These are phyloP conservation scores for Clathrospora elynae DNA, from an alignment of 2,329 filamentous ascomycete species.

Conservation along the genomic window DNA sequence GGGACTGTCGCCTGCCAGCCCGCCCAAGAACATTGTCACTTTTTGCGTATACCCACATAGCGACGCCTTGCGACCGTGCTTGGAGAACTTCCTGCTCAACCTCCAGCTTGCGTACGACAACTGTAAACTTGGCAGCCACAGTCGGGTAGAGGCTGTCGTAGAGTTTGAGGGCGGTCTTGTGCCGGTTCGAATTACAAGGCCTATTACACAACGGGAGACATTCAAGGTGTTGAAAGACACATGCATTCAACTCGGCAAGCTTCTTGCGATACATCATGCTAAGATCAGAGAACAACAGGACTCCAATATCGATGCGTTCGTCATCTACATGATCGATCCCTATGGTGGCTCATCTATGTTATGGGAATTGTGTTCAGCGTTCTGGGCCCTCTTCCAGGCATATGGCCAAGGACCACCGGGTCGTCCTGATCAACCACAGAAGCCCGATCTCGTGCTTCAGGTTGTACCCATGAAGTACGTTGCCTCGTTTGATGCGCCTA, in stretches of 20 bases:
- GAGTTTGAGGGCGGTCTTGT: slow-evolving; percentile 45
- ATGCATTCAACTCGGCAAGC: slow-evolving; percentile 51
- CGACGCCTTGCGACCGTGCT: slow-evolving; percentile 65
- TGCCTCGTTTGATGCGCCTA: slow-evolving; percentile 65
- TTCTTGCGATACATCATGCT: slow-evolving; percentile 41
- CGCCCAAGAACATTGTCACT: slow-evolving; percentile 71
- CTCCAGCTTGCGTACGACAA: slow-evolving; percentile 74
- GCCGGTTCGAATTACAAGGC: slow-evolving; percentile 30
- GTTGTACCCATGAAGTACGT: slow-evolving; percentile 72
- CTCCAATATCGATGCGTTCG: slow-evolving; percentile 63
- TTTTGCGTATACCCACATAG: slow-evolving; percentile 73
- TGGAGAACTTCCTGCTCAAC: slow-evolving; percentile 68
- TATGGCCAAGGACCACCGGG: slow-evolving; percentile 61
- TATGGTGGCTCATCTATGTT: slow-evolving; percentile 63
- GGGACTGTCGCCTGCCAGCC: slow-evolving; percentile 72
- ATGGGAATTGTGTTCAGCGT: slow-evolving; percentile 74
- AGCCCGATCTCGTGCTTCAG: slow-evolving; percentile 73
- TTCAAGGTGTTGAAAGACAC: slow-evolving; percentile 42
- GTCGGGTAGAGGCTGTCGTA: slow-evolving; percentile 48
- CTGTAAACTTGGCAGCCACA: slow-evolving; percentile 71
- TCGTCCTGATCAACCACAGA: slow-evolving; percentile 33
- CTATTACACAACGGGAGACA: slow-evolving; percentile 27
- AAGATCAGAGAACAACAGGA: slow-evolving; percentile 44
- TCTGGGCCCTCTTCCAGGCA: slow-evolving; percentile 71
- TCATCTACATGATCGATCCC: slow-evolving; percentile 77